phyloP scores from a whole-genome alignment of 1,139 yeast genomes.

The Tardiomyces blankii region DNA sequence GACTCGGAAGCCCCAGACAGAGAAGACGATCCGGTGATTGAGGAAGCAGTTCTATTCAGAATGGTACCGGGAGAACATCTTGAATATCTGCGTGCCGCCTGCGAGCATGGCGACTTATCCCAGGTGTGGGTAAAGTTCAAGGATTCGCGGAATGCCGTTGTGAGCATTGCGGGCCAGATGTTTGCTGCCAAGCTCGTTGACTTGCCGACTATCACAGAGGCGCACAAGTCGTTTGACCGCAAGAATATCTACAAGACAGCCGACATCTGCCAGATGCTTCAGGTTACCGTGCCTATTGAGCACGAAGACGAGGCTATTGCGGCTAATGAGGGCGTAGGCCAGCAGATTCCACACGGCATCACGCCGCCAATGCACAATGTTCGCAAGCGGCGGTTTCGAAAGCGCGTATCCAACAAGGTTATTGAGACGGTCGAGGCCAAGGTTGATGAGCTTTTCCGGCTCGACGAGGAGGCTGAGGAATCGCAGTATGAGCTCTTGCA shows the following conservation, averaged over 20 bases:
- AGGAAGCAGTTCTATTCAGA: slow-evolving; percentile 73
- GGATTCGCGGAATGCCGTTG: slow-evolving; percentile 68
- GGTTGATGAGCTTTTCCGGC: slow-evolving; percentile 63
- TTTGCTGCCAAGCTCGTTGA: slow-evolving; percentile 86
- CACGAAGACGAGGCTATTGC: slow-evolving; percentile 32
- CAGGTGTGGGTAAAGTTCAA: slow-evolving; percentile 72
- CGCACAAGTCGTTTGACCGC: slow-evolving; percentile 80
- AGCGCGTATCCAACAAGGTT: slow-evolving; percentile 36
- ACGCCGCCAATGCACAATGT: slow-evolving; percentile 63
- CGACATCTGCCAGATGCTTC: slow-evolving; percentile 76
- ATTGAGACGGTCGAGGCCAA: slow-evolving; percentile 60
- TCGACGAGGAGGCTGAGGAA: slow-evolving; percentile 80
- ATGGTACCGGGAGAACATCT: slow-evolving; percentile 71
- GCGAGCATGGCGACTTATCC: slow-evolving; percentile 70
- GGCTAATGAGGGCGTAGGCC: not conserved
- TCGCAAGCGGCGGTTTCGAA: slow-evolving; percentile 42
- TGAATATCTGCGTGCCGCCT: slow-evolving; percentile 68
- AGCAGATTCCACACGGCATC: slow-evolving; percentile 59
- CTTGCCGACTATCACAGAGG: slow-evolving; percentile 80
- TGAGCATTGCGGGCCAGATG: slow-evolving; percentile 39
- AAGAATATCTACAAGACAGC: slow-evolving; percentile 81
- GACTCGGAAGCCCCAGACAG: slow-evolving; percentile 95
- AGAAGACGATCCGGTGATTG: slow-evolving; percentile 89
- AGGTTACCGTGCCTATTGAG: slow-evolving; percentile 57
- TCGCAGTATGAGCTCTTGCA: slow-evolving; percentile 70